Percentiles rank a stretch among this genome's conserved stretches.
Evolutionary conservation across 2,329 filamentous ascomycete genomes (phyloP).

Genomic region (Fusarium protoensiforme): DNA sequence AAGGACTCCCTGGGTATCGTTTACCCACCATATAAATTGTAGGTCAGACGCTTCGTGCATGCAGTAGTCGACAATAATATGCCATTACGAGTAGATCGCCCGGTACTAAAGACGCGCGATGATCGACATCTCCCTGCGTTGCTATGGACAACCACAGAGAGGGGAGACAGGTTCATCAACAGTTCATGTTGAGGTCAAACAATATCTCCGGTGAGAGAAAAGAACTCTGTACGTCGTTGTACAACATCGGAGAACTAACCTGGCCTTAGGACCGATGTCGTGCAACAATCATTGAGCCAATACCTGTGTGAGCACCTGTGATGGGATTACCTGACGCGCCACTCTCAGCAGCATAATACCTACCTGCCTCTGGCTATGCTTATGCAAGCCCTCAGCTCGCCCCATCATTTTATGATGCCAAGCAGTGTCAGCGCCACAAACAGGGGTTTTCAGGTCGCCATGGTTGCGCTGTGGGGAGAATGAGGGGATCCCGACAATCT

Average conservation of each 20-base stretch:
- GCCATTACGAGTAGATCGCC: neutral
- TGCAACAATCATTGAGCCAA: neutral
- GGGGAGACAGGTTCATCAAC: neutral
- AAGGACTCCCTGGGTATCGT: neutral
- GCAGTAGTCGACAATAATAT: neutral
- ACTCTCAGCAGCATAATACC: neutral
- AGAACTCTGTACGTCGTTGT: neutral
- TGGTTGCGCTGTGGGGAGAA: neutral
- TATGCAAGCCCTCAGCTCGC: neutral
- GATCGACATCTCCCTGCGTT: neutral
- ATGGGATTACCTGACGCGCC: neutral
- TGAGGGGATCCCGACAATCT: neutral
- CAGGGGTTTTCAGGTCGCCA: neutral
- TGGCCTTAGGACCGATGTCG: neutral
- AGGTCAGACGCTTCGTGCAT: neutral
- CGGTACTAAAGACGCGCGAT: neutral
- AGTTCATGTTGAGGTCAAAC: no score
- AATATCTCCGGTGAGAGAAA: neutral
- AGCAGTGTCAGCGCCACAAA: constrained; percentile 1
- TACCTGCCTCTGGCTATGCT: neutral
- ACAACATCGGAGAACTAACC: neutral
- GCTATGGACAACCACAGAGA: neutral
- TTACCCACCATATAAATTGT: neutral
- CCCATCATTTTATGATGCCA: neutral
- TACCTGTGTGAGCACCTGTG: neutral